Evolutionary conservation across 139 green algal genomes (phyloP), one percentile per base, ranked within the genome.

Genomic region (Yamagishiella unicocca): DNA sequence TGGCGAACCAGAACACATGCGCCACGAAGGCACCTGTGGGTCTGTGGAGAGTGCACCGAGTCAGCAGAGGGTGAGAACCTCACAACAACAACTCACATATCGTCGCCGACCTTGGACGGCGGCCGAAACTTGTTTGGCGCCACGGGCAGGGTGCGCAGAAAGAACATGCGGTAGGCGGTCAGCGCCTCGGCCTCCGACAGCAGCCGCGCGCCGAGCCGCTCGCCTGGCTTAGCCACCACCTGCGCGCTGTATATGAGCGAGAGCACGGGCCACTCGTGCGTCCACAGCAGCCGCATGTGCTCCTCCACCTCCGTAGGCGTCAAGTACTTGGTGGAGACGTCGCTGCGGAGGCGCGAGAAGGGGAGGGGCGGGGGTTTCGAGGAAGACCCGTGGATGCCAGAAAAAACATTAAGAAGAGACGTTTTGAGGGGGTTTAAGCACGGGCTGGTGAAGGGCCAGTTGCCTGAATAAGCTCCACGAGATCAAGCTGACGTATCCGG

Each of bases 41-140:
- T n/a, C n/a, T n/a, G n/a, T n/a, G n/a, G n/a, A n/a, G n/a, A n/a
- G n/a, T n/a, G n/a, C n/a, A n/a, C n/a, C n/a, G n/a, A n/a, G n/a
- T n/a, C n/a, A n/a, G n/a, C n/a, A n/a, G n/a, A n/a, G n/a, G n/a
- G n/a, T n/a, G n/a, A n/a, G n/a, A n/a, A n/a, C n/a, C n/a, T n/a
- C n/a, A n/a, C n/a, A n/a, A n/a, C n/a, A n/a, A n/a, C 27, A 25
- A 91, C 88, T 83, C 66, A 91, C 83, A 92, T 58, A 5, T 86
- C 38, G 27, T 96, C 95, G 19, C 92, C 94, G 33, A 98, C 73
- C 14, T 93, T 91, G 77, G 84, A 94, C 0, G 81, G 91, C 53
- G 96, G 97, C 2, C 97, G 93, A 89, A 99, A 98, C 82, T 92
- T 95, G 91, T 98, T 99, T 25, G 98, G 98, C 1, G 97, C 74